Evolutionary conservation across 805 yeast species (phyloP), one percentile per base, ranked within the genome.

Genomic region (Lipomyces mesembrius): DNA sequence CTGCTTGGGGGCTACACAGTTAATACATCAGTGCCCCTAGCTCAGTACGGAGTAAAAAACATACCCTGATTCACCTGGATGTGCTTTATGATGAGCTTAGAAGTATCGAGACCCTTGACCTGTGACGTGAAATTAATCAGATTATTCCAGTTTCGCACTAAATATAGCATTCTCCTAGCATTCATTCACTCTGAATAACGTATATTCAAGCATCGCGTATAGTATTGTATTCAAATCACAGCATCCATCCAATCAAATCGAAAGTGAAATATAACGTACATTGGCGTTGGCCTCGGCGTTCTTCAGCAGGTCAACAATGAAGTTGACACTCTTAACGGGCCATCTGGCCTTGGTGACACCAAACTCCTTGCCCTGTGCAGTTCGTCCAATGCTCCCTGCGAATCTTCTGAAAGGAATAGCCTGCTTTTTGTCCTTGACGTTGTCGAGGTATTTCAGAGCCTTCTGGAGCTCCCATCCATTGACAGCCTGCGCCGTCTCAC

Each of bases 271-370:
- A 34, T 11, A 22, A 68, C 71, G 11, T 66, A 68, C 71, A 83
- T 93, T 98, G 83, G 99, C 99, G 87, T 94, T 95, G 79, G 99
- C 89, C 83, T 92, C 93, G 81, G 99, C 99, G 84, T 95, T 95
- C 84, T 89, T 88, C 84, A 95, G 88, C 82, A 95, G 88, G 82
- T 92, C 97, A 82, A 90, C 88, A 80, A 95, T 85, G 84, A 90
- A 92, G 85, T 92, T 91, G 83, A 95, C 98, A 74, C 97, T 91
- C 90, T 95, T 95, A 75, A 88, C 97, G 81, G 99, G 99, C 99
- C 99, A 95, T 92, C 99, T 93, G 78, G 99, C 99, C 86, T 90
- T 93, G 88, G 97, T 92, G 82, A 93, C 97, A 85, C 98, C 98
- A 80, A 94, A 95, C 87, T 95, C 99, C 87, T 95, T 94, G 86